Evolutionary conservation across 2,329 filamentous ascomycete species (phyloP).

Genomic region (Colletotrichum viniferum): DNA sequence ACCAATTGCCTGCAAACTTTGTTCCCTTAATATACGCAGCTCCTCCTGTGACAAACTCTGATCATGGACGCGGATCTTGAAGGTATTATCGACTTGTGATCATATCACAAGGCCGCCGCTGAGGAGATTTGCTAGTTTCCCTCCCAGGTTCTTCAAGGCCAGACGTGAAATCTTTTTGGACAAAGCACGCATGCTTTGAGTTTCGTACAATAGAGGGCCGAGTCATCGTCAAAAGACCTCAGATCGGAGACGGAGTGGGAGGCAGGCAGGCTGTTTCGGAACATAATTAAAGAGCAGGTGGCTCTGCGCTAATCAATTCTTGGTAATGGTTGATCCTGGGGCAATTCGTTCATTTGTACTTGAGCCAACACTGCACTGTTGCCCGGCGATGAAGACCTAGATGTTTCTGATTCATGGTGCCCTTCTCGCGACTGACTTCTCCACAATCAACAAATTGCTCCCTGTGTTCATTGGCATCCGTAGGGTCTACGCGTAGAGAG

Average conservation of each 20-base stretch:
- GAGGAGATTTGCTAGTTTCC: neutral
- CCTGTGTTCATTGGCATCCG: no score
- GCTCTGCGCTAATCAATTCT: neutral
- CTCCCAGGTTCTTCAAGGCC: neutral
- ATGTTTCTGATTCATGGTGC: neutral
- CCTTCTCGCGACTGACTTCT: neutral
- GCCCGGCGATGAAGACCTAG: neutral
- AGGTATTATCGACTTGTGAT: neutral
- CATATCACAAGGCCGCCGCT: neutral
- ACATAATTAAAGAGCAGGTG: neutral
- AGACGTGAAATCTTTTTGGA: neutral
- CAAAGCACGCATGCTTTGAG: neutral
- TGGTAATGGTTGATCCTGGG: neutral
- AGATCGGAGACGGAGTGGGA: neutral
- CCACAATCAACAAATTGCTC: fast-evolving
- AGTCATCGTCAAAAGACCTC: neutral
- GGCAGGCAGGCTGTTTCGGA: fast-evolving
- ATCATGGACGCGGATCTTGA: no score
- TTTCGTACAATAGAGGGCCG: neutral
- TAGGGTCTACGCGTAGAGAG: neutral
- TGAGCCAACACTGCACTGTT: neutral
- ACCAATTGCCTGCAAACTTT: no score
- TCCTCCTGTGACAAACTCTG: no score
- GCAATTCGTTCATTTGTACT: neutral
- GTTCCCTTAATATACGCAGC: no score